Evolutionary conservation across 495 filamentous ascomycete species (phyloP).

Genomic region (Neurospora terricola): DNA sequence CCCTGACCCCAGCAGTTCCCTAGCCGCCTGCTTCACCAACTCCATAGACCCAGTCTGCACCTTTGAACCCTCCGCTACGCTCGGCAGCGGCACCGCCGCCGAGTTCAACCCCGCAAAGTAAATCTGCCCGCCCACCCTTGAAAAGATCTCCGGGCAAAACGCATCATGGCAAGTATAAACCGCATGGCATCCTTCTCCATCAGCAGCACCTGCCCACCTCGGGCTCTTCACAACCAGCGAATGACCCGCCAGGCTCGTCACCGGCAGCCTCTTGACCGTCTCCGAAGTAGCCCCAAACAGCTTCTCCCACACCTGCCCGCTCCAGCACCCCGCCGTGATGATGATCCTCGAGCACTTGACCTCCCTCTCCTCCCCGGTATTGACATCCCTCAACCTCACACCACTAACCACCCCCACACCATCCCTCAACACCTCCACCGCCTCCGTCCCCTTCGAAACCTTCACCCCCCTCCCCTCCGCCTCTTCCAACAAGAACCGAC

Average conservation of each 20-base stretch:
- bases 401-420: conserved; percentile 33
- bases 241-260: conserved; percentile 59
- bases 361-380: conserved; percentile 40
- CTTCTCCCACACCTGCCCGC: conserved; percentile 45
- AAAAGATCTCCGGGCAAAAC: conserved; percentile 68
- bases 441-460: conserved; percentile 54
- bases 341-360: conserved; percentile 50
- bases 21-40: conserved; percentile 43
- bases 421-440: conserved; percentile 42
- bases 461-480: conserved; percentile 50
- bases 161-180: conserved; percentile 53
- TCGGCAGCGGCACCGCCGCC: conserved; percentile 45
- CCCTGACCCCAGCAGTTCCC: conserved; percentile 41
- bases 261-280: conserved; percentile 29
- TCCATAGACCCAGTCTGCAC: conserved; percentile 37
- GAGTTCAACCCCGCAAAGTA: conserved; percentile 69
- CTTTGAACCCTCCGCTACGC: conserved; percentile 36
- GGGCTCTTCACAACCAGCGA: conserved; percentile 58
- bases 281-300: conserved; percentile 50
- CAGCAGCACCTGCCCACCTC: conserved; percentile 34
- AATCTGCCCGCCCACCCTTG: conserved; percentile 52
- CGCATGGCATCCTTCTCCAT: conserved; percentile 48
- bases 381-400: conserved; percentile 32
- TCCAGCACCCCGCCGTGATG: conserved; percentile 64
- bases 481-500: conserved; percentile 50